Conservation (phyloP, 495 filamentous ascomycete genomes). For the Parathielavia appendiculata region DNA sequence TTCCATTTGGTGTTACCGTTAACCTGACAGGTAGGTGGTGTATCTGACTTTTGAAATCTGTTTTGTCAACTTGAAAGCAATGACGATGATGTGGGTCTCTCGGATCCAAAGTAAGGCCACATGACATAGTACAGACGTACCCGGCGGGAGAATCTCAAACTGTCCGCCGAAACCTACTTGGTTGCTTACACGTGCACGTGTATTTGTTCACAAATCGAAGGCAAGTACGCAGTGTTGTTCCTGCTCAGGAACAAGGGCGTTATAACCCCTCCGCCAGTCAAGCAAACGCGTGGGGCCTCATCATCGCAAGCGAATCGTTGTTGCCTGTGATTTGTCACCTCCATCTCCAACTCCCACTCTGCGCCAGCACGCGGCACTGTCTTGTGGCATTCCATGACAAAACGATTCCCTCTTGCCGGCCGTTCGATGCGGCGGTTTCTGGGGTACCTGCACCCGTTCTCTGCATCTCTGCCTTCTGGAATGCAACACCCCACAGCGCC, state of each 20-base stretch:
- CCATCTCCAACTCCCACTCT: conserved; percentile 34
- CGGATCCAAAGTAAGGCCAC: background rate
- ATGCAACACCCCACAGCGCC: background rate
- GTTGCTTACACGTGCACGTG: background rate
- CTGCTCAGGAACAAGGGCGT: conserved; percentile 2
- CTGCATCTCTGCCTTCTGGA: conserved; percentile 7
- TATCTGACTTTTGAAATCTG: background rate
- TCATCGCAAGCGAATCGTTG: conserved; percentile 15
- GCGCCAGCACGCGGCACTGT: conserved; percentile 23
- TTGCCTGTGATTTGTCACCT: conserved; percentile 35
- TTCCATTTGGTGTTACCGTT: no score
- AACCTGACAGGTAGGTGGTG: background rate
- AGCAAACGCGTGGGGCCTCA: conserved; percentile 29
- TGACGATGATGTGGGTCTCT: background rate
- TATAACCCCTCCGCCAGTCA: conserved; percentile 16
- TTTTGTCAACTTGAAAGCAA: background rate
- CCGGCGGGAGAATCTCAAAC: background rate
- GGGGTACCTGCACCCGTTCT: conserved; percentile 1
- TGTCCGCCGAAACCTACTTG: background rate
- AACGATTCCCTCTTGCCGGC: conserved; percentile 25
- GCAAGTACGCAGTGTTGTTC: background rate
- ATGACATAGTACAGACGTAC: background rate
- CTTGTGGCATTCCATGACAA: conserved; percentile 35
- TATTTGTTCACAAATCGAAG: background rate
- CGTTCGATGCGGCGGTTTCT: background rate